Conservation (phyloP, 2,329 filamentous ascomycete genomes). For the Laburnicola sp. region DNA sequence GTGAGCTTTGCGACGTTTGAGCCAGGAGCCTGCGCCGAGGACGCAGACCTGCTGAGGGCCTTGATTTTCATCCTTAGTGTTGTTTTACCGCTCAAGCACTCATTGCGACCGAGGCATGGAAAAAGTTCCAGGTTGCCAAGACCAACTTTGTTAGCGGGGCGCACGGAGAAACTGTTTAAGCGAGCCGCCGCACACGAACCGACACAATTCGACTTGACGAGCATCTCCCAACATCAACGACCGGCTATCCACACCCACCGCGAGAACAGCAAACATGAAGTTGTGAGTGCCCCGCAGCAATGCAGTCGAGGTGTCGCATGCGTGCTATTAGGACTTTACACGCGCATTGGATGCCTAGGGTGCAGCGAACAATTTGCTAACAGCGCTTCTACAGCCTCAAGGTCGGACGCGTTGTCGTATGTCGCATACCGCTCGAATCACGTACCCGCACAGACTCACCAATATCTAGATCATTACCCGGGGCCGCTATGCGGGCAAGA, state of each 20-base stretch:
- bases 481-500: slow-evolving; percentile 99
- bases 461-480: slow-evolving; percentile 75
- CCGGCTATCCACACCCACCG: slow-evolving; percentile 40
- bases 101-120: slow-evolving; percentile 17
- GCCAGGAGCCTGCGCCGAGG: slow-evolving; percentile 67
- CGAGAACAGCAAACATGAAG: slow-evolving; percentile 62
- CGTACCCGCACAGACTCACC: slow-evolving; percentile 52
- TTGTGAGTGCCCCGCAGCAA: slow-evolving; percentile 40
- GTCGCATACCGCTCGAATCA: slow-evolving; percentile 33
- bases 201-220: slow-evolving; percentile 23
- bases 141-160: slow-evolving; percentile 16
- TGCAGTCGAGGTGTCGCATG: slow-evolving; percentile 10
- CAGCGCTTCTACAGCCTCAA: slow-evolving; percentile 67
- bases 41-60: slow-evolving; percentile 67
- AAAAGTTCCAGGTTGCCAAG: slow-evolving; percentile 16
- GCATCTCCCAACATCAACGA: slow-evolving; percentile 29
- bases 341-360: slow-evolving; percentile 7
- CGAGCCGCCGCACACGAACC: slow-evolving; percentile 27
- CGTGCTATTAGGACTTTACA: slow-evolving; percentile 16
- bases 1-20: slow-evolving; percentile 67
- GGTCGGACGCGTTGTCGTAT: slow-evolving; percentile 89
- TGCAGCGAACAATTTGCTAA: slow-evolving; percentile 37
- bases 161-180: slow-evolving; percentile 24
- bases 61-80: slow-evolving; percentile 49
- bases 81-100: slow-evolving; percentile 17